phyloP scores from a whole-genome alignment of 768 basidiomycete genomes.

The Suillus ampliporus region DNA sequence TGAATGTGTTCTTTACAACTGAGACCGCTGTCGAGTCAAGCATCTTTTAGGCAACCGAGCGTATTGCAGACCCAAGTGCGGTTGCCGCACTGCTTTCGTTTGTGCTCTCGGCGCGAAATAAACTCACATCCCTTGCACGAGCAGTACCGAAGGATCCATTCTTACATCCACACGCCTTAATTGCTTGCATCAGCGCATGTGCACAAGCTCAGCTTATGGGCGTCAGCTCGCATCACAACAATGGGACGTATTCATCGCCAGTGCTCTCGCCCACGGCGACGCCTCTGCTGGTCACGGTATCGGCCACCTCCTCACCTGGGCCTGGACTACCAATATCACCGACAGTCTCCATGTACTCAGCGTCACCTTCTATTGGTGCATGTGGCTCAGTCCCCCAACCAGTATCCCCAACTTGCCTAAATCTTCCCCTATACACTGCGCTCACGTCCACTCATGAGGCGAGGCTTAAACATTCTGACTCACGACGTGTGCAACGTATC shows the following conservation, averaged over 20 bases:
- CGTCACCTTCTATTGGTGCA: slow-evolving; percentile 41
- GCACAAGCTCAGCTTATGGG: slow-evolving; percentile 23
- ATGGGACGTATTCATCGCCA: slow-evolving; percentile 20
- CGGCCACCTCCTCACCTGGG: slow-evolving; percentile 20
- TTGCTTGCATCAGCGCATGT: slow-evolving; percentile 49
- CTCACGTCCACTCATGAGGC: slow-evolving; percentile 35
- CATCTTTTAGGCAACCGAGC: slow-evolving; percentile 62
- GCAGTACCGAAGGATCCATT: slow-evolving; percentile 79
- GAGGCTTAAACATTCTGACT: slow-evolving; percentile 46
- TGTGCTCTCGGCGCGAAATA: slow-evolving; percentile 71
- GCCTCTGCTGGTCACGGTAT: slow-evolving; percentile 16
- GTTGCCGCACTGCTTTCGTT: slow-evolving; percentile 74
- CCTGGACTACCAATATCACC: slow-evolving; percentile 20
- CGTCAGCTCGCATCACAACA: slow-evolving; percentile 8
- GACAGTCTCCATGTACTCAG: slow-evolving; percentile 22
- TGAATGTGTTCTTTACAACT: slow-evolving; percentile 11
- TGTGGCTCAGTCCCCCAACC: not conserved
- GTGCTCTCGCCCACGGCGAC: slow-evolving; percentile 38
- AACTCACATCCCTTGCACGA: slow-evolving; percentile 58
- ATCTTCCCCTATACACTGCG: slow-evolving; percentile 27
- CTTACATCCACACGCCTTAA: slow-evolving; percentile 65
- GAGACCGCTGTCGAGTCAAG: slow-evolving; percentile 6
- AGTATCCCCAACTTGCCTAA: slow-evolving; percentile 23
- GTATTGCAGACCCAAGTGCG: slow-evolving; percentile 73
- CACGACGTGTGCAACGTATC: slow-evolving; percentile 66